Evolutionary conservation across 306 rosid species (phyloP), one percentile per base, ranked within the genome.

Genomic region (Cicer chorassanicum): DNA sequence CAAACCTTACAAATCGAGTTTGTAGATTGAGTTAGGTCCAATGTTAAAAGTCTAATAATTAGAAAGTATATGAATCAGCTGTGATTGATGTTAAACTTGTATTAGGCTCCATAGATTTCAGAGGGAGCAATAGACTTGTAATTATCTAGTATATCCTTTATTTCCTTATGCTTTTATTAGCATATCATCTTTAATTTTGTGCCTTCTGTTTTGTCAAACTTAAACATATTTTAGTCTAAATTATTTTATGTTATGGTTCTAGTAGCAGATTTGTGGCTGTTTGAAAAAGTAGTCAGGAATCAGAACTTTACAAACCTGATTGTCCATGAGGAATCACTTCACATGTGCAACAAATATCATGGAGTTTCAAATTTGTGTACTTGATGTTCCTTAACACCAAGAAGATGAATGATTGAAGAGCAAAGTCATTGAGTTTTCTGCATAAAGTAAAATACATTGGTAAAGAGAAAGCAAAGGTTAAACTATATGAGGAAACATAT

Each of bases 181-280:
- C 78, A 64, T n/a, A 41, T 74, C 11, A 36, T 40, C 34, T 48
- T 69, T 45, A 67, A 16, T 49, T 66, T 62, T 14, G 19, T 77
- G 75, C 49, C 53, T 18, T 51, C 48, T 43, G 49, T 44, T 44
- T 9, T 44, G 49, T 9, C 3, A 44, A 44, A 44, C 10, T 9
- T 44, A 44, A 44, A 9, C 49, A 44, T 44, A 44, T 44, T 10
- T 44, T 9, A 44, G 4, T 44, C 13, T 9, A 44, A 44, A 44
- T 44, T 43, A 1, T 43, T 43, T 43, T 8, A 43, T 43, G 48
- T 43, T 13, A 9, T 43, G 48, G 49, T 44, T 43, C 49, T 44
- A 9, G 12, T 44, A 44, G n/a, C 4, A 44, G 88, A 82, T 71
- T 40, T 85, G 42, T 78, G 90, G 96, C 61, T 50, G 41, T 79